phyloP scores from a whole-genome alignment of 208 protist genomes.

The Wallacemonas rigidus region DNA sequence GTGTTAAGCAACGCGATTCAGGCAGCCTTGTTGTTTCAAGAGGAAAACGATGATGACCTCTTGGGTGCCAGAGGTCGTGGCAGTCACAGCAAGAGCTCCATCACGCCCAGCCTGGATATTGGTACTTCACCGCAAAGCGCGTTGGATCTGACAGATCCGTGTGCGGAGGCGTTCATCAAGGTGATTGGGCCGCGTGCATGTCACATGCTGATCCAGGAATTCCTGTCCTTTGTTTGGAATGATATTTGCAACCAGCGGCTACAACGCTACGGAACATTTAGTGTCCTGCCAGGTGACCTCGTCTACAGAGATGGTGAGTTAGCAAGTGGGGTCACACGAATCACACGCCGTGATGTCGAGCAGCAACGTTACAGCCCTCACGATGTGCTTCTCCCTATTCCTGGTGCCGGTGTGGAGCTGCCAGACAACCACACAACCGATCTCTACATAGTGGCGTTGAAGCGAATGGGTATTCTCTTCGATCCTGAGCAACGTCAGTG shows the following conservation, averaged over 20 bases:
- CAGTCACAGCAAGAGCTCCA: not conserved
- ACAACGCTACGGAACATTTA: conserved; percentile 84
- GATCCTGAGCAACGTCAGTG: conserved; percentile 82
- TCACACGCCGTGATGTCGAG: conserved; percentile 55
- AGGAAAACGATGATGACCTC: not conserved
- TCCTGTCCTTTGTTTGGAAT: conserved; percentile 89
- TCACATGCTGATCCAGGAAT: conserved; percentile 81
- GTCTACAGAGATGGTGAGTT: conserved; percentile 29
- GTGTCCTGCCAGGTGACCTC: conserved; percentile 81
- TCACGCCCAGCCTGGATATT: not conserved
- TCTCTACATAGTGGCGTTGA: conserved; percentile 81
- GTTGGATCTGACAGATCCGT: conserved; percentile 47
- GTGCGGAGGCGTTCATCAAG: conserved; percentile 79
- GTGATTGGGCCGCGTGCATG: conserved; percentile 75
- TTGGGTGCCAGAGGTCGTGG: no score
- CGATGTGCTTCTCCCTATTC: conserved; percentile 83
- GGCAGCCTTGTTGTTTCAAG: conserved; percentile 39
- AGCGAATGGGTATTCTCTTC: conserved; percentile 75
- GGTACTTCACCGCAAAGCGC: not conserved
- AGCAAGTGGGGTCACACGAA: conserved; percentile 25
- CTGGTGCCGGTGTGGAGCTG: conserved; percentile 67
- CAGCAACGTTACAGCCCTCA: conserved; percentile 49
- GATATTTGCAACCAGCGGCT: conserved; percentile 86
- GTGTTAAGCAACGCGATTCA: conserved; percentile 83
- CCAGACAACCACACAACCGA: conserved; percentile 88